These are phyloP conservation scores for Penicillium bovifimosum DNA, from an alignment of 495 filamentous ascomycete species.

Conservation along the genomic window DNA sequence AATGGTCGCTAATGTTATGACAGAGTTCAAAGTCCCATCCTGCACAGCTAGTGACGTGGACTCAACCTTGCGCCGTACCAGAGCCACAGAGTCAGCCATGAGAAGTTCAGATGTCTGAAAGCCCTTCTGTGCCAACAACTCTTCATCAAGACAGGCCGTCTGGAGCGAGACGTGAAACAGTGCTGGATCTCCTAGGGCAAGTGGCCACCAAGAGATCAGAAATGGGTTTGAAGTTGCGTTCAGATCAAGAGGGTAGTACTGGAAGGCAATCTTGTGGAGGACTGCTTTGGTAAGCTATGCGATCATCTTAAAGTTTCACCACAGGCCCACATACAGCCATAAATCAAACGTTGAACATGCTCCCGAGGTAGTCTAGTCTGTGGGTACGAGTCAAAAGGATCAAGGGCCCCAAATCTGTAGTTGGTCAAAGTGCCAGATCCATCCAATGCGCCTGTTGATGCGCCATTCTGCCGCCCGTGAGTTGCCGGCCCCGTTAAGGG, in stretches of 20 bases:
- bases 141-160: conserved; percentile 50
- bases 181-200: conserved; percentile 46
- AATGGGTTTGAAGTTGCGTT: conserved; percentile 45
- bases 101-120: conserved; percentile 44
- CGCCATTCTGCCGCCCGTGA: conserved; percentile 5
- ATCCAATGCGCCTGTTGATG: conserved; percentile 2
- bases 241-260: conserved; percentile 50
- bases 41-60: conserved; percentile 41
- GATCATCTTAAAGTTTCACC: not conserved
- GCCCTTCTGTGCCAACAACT: conserved; percentile 41
- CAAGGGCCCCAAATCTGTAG: conserved; percentile 28
- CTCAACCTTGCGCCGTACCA: conserved; percentile 41
- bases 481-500: conserved; percentile 28
- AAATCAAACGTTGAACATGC: conserved; percentile 45
- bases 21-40: conserved; percentile 50
- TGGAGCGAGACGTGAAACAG: conserved; percentile 49
- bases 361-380: conserved; percentile 40
- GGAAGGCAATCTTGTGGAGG: conserved; percentile 47
- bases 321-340: conserved; percentile 36
- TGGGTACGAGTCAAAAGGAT: conserved; percentile 50
- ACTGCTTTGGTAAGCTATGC: conserved; percentile 28
- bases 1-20: conserved; percentile 48
- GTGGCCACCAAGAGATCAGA: conserved; percentile 50
- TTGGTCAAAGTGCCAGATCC: conserved; percentile 5
- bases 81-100: conserved; percentile 46